Evolutionary conservation across 495 filamentous ascomycete genomes (phyloP), one percentile per base, ranked within the genome.

Genomic region (Chaetomium fimeti): DNA sequence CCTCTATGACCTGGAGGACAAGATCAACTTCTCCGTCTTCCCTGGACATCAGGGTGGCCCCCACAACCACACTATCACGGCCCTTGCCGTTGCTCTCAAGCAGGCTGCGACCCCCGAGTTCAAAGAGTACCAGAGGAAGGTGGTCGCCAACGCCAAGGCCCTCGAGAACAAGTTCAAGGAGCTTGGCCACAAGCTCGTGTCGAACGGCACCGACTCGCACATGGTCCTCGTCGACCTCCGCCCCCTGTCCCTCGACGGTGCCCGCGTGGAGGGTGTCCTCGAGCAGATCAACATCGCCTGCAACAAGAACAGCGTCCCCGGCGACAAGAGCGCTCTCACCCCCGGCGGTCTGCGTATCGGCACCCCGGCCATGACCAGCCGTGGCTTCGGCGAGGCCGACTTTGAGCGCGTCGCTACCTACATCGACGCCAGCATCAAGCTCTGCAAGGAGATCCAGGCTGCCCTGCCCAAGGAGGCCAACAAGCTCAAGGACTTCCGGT

Each of bases 1-100:
- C 67, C 73, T 92, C 72, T 99, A 97, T 73, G 92, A 99, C 75
- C 87, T 99, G 43, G 95, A 98, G 83, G 82, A 84, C 61, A 92
- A 92, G 52, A 99, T 99, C 81, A 99, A 99, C 84, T 93, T 96
- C 79, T 96, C 92, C 63, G 95, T 99, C 76, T 99, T 99, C 85
- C 95, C 95, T 52, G 95, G 95, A 65, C 95, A 99, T 81, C 95
- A 99, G 83, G 95, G 95, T 74, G 95, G 95, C 59, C 95, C 95
- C 29, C 95, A 99, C 83, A 99, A 99, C 84, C 95, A 99, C 86
- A 99, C 95, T 77, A 99, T 99, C 80, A 99, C 95, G 45, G 95
- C 95, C 68, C 85, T 99, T 60, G 91, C 95, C 32, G 95, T 98
- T 69, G 95, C 95, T 53, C 85, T 99, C 66, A 94, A 96, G 83